Conservation (phyloP, 306 rosid species). For the Corylus heterophylla region DNA sequence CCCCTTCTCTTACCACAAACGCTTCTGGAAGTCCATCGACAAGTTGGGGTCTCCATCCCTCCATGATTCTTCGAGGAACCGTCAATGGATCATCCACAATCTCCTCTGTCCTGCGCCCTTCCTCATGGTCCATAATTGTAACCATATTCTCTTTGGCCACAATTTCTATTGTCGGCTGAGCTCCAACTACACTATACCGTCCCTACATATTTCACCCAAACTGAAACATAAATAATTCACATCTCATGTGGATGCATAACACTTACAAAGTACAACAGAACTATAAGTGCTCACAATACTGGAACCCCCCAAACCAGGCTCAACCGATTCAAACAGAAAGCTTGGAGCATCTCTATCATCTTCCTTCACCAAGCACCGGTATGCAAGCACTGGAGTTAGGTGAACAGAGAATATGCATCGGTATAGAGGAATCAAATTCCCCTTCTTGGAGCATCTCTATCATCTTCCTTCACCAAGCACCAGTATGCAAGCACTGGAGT, state of each 20-base stretch:
- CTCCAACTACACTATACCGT: conserved; percentile 85
- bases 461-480: conserved; percentile 93
- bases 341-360: conserved; percentile 98
- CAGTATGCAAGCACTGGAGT: conserved; percentile 97
- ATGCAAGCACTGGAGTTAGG: conserved; percentile 91
- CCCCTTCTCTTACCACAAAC: conserved; percentile 64
- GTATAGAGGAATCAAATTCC: conserved; percentile 78
- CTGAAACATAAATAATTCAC: conserved; percentile 6
- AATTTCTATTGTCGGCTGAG: conserved; percentile 90
- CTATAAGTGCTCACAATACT: conserved; percentile 52
- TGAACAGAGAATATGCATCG: conserved; percentile 86
- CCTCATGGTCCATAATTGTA: conserved; percentile 75
- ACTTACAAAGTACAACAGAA: not conserved
- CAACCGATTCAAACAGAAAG: conserved; percentile 85
- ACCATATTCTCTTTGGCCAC: conserved; percentile 92
- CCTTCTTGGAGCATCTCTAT: conserved; percentile 65
- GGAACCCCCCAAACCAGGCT: conserved; percentile 72
- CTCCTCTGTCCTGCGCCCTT: conserved; percentile 68
- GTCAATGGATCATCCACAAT: conserved; percentile 75
- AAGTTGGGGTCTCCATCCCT: conserved; percentile 81
- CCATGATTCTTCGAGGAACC: conserved; percentile 78
- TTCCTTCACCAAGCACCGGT: conserved; percentile 93
- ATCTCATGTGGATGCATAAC: conserved; percentile 3
- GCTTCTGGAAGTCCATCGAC: conserved; percentile 92
- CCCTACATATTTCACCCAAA: conserved; percentile 51